Percentiles rank a stretch among this genome's conserved stretches.
Evolutionary conservation across 2,329 filamentous ascomycete genomes (phyloP).

Genomic region (Penicillium sp.): DNA sequence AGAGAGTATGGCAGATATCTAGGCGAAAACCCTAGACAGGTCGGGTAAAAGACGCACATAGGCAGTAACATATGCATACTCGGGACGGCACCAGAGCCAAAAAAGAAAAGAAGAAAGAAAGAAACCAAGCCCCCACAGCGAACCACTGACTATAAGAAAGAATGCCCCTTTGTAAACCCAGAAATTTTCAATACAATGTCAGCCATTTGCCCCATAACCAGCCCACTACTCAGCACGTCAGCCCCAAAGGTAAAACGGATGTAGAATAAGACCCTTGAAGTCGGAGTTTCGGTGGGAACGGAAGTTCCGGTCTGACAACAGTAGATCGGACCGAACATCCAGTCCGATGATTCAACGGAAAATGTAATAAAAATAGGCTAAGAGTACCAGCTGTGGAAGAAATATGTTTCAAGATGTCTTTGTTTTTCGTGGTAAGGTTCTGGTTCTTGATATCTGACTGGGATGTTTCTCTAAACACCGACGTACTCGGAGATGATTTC

Average conservation of each 20-base stretch:
- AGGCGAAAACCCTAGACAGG: not conserved
- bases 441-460: not conserved
- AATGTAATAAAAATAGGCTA: not conserved
- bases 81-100: not conserved
- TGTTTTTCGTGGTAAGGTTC: not conserved
- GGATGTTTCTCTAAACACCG: not conserved
- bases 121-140: not conserved
- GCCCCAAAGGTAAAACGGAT: not conserved
- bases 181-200: not conserved
- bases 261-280: not conserved
- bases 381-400: not conserved
- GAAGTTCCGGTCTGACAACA: slow-evolving; percentile 17
- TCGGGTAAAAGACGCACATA: not conserved
- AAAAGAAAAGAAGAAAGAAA: slow-evolving; percentile 1
- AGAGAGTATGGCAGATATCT: too few relatives aligned
- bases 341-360: slow-evolving; percentile 5
- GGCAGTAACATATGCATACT: not conserved
- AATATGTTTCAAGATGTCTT: not conserved
- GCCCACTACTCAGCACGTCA: not conserved
- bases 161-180: not conserved
- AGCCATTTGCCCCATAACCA: slow-evolving; percentile 8
- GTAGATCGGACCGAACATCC: slow-evolving; percentile 12
- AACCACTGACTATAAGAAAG: not conserved
- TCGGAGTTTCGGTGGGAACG: slow-evolving; percentile 22
- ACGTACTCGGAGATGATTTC: too few relatives aligned